Evolutionary conservation across 768 basidiomycete genomes (phyloP).

Genomic region (Hypsizygus marmoreus): DNA sequence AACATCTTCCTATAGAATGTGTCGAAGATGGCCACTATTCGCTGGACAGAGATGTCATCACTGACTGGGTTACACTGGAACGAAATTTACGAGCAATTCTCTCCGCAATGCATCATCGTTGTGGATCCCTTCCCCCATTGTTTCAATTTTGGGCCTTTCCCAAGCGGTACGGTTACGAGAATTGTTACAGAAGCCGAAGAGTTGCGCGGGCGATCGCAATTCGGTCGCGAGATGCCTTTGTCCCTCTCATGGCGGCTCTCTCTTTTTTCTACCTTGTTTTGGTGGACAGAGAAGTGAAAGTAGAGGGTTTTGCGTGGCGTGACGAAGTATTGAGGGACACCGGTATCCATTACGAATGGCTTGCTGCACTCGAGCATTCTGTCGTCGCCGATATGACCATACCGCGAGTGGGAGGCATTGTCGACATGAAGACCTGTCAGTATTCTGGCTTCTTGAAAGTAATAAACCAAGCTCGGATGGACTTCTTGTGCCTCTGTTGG

Average conservation of each 20-base stretch:
- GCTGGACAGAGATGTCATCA: neutral
- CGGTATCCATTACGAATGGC: conserved; percentile 11
- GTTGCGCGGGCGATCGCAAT: neutral
- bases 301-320: conserved; percentile 7
- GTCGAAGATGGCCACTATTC: neutral
- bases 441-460: neutral
- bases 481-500: conserved; percentile 1
- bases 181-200: neutral
- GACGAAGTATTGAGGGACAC: neutral
- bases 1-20: neutral
- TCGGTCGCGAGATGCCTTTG: conserved; percentile 12
- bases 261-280: conserved; percentile 7
- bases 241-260: conserved; percentile 15
- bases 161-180: conserved; percentile 4
- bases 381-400: conserved; percentile 1
- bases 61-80: conserved; percentile 5
- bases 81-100: conserved; percentile 4
- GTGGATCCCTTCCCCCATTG: neutral
- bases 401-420: conserved; percentile 10
- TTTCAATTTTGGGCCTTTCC: conserved; percentile 10
- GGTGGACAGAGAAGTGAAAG: neutral
- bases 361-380: conserved; percentile 10
- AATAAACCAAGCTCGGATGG: neutral
- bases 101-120: conserved; percentile 3
- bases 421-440: conserved; percentile 6